These are phyloP conservation scores for Aspergillus pseudotamarii DNA, from an alignment of 2,329 filamentous ascomycete genomes.

Conservation along the genomic window DNA sequence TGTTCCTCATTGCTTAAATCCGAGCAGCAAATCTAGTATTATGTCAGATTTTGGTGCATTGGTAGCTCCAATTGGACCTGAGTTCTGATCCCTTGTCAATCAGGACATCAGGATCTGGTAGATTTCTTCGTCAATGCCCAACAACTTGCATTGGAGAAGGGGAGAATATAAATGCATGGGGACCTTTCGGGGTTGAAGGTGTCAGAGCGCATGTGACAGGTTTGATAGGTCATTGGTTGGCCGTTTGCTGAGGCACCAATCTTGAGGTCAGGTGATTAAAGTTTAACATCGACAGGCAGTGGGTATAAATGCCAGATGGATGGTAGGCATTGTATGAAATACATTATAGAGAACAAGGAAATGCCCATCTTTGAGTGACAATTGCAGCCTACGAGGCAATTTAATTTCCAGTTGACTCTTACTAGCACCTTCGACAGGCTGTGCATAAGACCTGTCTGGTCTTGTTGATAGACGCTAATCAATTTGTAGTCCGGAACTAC, in stretches of 20 bases:
- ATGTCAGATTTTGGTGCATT: neutral
- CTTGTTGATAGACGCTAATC: neutral
- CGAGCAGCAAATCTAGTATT: neutral
- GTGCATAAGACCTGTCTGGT: neutral
- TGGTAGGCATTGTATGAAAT: neutral
- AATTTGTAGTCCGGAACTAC: neutral
- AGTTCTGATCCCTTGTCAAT: accelerated
- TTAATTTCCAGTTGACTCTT: neutral
- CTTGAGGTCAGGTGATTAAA: neutral
- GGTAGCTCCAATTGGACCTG: neutral
- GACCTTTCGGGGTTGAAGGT: neutral
- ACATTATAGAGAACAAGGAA: neutral
- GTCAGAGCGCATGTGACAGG: neutral
- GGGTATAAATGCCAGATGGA: too few species aligned
- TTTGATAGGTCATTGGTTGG: neutral
- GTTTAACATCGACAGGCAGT: neutral
- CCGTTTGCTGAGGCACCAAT: neutral
- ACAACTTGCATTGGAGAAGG: neutral
- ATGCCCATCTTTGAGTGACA: neutral
- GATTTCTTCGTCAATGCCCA: too few species aligned
- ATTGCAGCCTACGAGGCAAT: neutral
- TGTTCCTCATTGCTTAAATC: neutral
- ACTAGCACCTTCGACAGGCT: neutral
- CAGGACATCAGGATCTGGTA: accelerated
- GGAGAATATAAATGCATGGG: neutral